Evolutionary conservation across 768 basidiomycete species (phyloP).

Genomic region (Mycena chlorophos): DNA sequence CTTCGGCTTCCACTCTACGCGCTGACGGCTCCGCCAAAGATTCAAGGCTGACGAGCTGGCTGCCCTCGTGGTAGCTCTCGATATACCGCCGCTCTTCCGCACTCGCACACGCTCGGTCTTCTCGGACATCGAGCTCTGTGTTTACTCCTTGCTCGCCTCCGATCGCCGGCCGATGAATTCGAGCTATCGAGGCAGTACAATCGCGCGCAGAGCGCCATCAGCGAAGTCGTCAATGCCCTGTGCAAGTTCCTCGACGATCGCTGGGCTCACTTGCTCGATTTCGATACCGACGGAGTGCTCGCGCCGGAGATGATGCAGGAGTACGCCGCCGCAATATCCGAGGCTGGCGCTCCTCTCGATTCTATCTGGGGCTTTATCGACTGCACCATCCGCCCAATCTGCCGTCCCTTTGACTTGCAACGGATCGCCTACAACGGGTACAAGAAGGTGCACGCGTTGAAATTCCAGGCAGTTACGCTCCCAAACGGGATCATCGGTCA

Average conservation of each 20-base stretch:
- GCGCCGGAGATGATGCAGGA: conserved; percentile 1
- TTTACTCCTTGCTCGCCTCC: conserved; percentile 19
- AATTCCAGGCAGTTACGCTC: conserved; percentile 24
- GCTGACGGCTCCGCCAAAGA: not conserved
- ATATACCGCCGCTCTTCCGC: conserved; percentile 13
- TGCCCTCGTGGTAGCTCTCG: conserved; percentile 6
- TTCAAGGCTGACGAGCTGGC: conserved; percentile 9
- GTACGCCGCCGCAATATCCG: conserved; percentile 22
- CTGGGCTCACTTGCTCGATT: conserved; percentile 25
- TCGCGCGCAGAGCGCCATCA: conserved; percentile 19
- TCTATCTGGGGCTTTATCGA: conserved; percentile 26
- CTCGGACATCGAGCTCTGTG: conserved; percentile 18
- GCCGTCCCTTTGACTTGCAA: conserved; percentile 9
- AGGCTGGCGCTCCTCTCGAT: conserved; percentile 17
- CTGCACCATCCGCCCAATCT: conserved; percentile 24
- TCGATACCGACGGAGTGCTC: conserved; percentile 18
- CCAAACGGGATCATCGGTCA: conserved; percentile 25
- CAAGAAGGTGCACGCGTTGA: conserved; percentile 30
- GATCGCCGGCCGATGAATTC: conserved; percentile 16
- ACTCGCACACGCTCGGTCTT: conserved; percentile 9
- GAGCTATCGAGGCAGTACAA: conserved; percentile 19
- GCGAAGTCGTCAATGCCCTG: conserved; percentile 21
- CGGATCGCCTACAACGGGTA: conserved; percentile 22
- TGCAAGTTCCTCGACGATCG: conserved; percentile 12
- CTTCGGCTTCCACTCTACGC: not conserved